Base-by-base conservation (phyloP, 140 eudicot genomes). In the Senecio squalidus region DNA sequence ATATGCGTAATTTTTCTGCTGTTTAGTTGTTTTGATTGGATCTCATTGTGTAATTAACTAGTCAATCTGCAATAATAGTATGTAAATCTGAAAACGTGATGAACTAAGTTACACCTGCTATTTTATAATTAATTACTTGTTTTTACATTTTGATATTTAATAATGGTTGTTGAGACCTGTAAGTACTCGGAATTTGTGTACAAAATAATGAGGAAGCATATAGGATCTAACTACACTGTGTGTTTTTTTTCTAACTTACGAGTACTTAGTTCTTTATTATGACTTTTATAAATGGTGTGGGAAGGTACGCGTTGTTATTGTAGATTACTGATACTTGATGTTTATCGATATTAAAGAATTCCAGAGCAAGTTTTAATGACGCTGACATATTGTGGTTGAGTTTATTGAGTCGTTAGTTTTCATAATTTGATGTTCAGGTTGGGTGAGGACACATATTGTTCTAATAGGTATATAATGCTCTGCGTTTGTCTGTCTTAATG, bases 351-450 rank as follows among this genome's bases (percentile, higher is more conserved):
- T 46, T 30, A 15, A 52, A 51, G 23, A 53, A 65, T 43, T 38
- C 31, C 11, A 8, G 43, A 18, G 23, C 49, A 34, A 40, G 41
- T 65, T 40, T 66, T 25, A 40, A 66, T 40, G 64, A 40, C 14
- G 40, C 71, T 41, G 56, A 66, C 61, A 60, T 4, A 36, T 51
- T 23, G 4, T 64, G 50, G 61, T 51, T 64, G 61, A 22, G 24
- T 52, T 52, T 27, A 28, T 20, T 39, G 68, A 60, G 52, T 45
- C 47, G 52, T 68, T 58, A 25, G 60, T 63, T 13, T 36, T 69
- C 39, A 36, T 27, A 23, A 14, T 40, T 49, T 40, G 16, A 49
- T 70, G 58, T 53, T 70, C 31, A 61, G 61, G 59, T 30, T 68
- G 48, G 66, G 52, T 40, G 59, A 57, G 40, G 41, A 53, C 29